Base-by-base conservation (phyloP, 768 basidiomycete species). In the Porpolomopsis calyptriformis region DNA sequence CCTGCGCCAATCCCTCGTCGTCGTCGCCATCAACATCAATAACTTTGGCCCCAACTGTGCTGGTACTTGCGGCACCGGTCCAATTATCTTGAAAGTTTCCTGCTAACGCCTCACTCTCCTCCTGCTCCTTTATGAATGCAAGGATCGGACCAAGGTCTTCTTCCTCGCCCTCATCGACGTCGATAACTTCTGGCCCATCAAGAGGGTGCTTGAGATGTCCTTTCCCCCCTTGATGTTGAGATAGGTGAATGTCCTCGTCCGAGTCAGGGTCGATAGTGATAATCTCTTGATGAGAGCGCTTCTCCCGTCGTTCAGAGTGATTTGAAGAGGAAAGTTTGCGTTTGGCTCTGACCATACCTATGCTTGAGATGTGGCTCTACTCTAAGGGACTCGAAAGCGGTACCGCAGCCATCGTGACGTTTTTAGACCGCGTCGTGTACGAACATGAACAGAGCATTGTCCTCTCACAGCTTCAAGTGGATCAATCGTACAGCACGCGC, bases 51-150 rank as follows among this genome's bases (percentile, higher is more conserved):
- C 48, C 48, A 11, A 25, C 16, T 37, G 33, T 36, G 29, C 22
- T 22, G 10, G 40, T 22, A 40, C 34, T 50, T 38, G 26, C 14
- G n/a, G 19, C 23, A 26, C 31, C 26, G 47, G 53, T 56, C 53
- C 52, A 57, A 31, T 66, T 60, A 5, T 56, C 52, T 52, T 73
- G 65, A 11, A 69, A 53, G 24, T 57, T 51, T 35, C 47, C 56
- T 1, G 68, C 69, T 11, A 68, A 59, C 4, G 56, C 61, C 57
- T 71, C 70, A 43, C 64, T 70, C 43, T 65, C 65, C 53, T 72
- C 68, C 34, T 68, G 67, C 22, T 65, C 62, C 49, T 66, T 59
- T n/a, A 71, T 70, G 35, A 61, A 65, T 2, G 61, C 60, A 12
- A 74, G 58, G 19, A 73, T 64, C 4, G 51, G 56, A 40, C 63